Evolutionary conservation across 345 rosid genomes (phyloP).

Genomic region (Firmiana major): DNA sequence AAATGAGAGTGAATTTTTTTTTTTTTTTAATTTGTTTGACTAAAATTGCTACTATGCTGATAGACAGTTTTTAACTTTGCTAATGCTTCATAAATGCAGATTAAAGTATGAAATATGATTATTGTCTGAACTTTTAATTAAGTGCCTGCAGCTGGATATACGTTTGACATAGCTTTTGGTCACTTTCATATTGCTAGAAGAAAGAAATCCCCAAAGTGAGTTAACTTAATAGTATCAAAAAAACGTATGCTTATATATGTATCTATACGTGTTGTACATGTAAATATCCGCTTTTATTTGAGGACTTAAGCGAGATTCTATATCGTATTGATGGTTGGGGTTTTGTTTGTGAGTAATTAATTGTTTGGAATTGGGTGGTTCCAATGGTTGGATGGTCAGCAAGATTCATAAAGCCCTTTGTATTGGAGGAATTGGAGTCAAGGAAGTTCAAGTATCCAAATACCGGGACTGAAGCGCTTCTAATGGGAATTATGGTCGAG

Average conservation of each 20-base stretch:
- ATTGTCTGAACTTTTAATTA: too few relatives aligned
- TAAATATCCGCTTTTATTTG: too few relatives aligned
- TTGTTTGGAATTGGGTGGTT: constrained; percentile 11
- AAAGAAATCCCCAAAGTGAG: constrained; percentile 67
- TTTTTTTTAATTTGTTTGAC: too few relatives aligned
- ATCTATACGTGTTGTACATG: not conserved
- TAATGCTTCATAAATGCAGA: too few relatives aligned
- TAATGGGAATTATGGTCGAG: constrained; percentile 88
- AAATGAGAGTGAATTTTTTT: too few relatives aligned
- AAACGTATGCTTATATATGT: not conserved
- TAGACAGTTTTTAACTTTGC: too few relatives aligned
- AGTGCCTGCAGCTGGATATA: too few relatives aligned
- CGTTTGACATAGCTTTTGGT: too few relatives aligned
- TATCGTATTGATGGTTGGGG: not conserved
- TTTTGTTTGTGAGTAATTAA: too few relatives aligned
- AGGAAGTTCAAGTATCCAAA: constrained; percentile 86
- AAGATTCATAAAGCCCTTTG: constrained; percentile 77
- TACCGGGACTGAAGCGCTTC: constrained; percentile 80
- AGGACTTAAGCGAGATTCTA: not conserved
- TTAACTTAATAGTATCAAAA: not conserved
- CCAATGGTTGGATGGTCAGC: constrained; percentile 74
- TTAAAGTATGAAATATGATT: too few relatives aligned
- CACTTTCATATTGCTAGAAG: too few relatives aligned
- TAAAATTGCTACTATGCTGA: too few relatives aligned
- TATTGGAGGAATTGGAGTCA: constrained; percentile 79